Base-by-base conservation (phyloP, 306 rosid species). In the Medicago arabica region DNA sequence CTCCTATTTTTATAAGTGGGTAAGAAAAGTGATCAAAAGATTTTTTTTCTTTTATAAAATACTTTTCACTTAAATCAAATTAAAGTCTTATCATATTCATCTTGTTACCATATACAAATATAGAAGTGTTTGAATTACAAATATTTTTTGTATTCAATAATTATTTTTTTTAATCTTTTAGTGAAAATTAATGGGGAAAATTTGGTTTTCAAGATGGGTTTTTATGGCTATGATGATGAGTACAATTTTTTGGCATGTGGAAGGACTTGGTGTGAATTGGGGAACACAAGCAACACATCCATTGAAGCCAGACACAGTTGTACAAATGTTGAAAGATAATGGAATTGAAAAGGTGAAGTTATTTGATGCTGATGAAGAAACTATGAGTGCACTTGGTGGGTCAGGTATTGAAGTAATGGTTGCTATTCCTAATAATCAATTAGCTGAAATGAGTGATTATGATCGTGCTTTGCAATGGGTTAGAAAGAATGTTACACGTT, bases 221-320 rank as follows among this genome's bases (percentile, higher is more conserved):
- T 14, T 81, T 21, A 13, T 84, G 60, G 23, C 81, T 71, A 81
- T 77, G 79, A 16, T 88, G 23, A 71, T 83, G 85, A 63, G 85
- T 82, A 19, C 41, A 66, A 46, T 47, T 4, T 40, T 28, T 21
- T 36, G 18, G 49, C 31, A 61, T 31, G 88, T 84, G 40, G 95
- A 90, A 71, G 96, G 98, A 41, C 76, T 95, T 49, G 98, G 98
- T 12, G 94, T 95, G 75, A 95, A 95, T 55, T 95, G 98, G 98
- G 98, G 98, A 64, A 95, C 97, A 6, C 89, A 83, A 85, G 96
- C 98, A 1, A 88, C 91, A 7, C 98, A 90, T 67, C 49, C 76
- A 69, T 79, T 95, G 76, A 95, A 81, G 3, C 87, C 98, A 36
- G 82, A 84, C 69, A 84, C 86, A 3, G 86, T 95, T 85, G 97